Percentiles rank a stretch among this genome's conserved stretches.
These are phyloP conservation scores for Marsdenia floribunda DNA, from an alignment of 257 asterid genomes.

Conservation along the genomic window DNA sequence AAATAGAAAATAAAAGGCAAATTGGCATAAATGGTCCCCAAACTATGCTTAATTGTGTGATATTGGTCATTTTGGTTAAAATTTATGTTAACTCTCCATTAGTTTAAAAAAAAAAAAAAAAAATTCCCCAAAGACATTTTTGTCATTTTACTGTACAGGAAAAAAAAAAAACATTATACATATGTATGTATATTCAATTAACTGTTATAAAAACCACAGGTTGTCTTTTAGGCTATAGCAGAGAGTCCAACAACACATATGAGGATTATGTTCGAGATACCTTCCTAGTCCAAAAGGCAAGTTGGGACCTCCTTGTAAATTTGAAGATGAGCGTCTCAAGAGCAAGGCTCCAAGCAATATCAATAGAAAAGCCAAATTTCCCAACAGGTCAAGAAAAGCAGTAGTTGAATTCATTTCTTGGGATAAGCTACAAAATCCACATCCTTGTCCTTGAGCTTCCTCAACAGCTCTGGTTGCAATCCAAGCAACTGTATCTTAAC, in stretches of 20 bases:
- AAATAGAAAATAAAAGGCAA: no score
- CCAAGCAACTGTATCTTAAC: constrained; percentile 58
- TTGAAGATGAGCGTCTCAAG: constrained; percentile 33
- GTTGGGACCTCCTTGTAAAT: constrained; percentile 48
- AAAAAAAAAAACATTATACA: neutral
- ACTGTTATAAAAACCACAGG: neutral
- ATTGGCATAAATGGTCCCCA: no score
- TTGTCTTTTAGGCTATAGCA: no score
- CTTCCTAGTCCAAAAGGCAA: constrained; percentile 69
- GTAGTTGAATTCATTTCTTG: constrained; percentile 24
- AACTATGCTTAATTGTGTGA: no score
- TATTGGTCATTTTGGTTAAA: no score
- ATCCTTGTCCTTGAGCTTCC: constrained; percentile 44
- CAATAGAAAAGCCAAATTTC: constrained; percentile 57
- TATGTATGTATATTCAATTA: no score
- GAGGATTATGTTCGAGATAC: constrained; percentile 21
- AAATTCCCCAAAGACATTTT: no score
- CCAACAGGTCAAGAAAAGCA: constrained; percentile 41
- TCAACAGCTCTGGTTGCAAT: constrained; percentile 44
- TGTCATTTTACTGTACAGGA: no score
- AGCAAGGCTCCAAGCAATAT: constrained; percentile 39
- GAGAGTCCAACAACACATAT: no score
- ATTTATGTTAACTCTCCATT: no score
- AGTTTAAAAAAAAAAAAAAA: no score
- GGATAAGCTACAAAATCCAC: constrained; percentile 59